Percentiles rank a stretch among this genome's conserved stretches.
Conservation (phyloP, 768 basidiomycete genomes). For the Podaxis sp. region DNA sequence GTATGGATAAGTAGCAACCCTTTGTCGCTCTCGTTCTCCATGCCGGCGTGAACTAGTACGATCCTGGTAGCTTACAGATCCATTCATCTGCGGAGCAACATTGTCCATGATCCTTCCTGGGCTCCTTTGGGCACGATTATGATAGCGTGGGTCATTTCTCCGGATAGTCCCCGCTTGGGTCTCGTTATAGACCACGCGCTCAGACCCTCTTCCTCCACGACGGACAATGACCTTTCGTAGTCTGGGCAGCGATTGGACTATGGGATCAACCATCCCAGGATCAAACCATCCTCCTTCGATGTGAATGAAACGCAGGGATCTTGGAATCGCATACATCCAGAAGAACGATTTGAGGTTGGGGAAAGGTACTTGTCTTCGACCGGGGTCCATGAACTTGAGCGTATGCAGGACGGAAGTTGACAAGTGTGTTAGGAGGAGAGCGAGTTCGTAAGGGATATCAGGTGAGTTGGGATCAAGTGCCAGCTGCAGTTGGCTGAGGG, state of each 20-base stretch:
- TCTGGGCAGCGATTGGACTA: constrained; percentile 32
- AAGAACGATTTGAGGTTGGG: constrained; percentile 48
- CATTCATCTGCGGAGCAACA: constrained; percentile 12
- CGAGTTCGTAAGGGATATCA: constrained; percentile 65
- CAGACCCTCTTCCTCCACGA: constrained; percentile 23
- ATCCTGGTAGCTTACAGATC: constrained; percentile 10
- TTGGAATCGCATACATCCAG: constrained; percentile 41
- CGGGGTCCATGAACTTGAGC: constrained; percentile 48
- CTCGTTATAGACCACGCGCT: constrained; percentile 8
- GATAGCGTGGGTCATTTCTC: not conserved
- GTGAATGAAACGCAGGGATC: constrained; percentile 36
- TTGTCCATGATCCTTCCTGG: constrained; percentile 2
- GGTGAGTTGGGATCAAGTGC: constrained; percentile 40
- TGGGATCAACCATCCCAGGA: constrained; percentile 36
- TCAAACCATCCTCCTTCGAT: constrained; percentile 52
- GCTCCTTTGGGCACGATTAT: not conserved
- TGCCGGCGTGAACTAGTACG: constrained; percentile 1
- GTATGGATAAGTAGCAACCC: constrained; percentile 8
- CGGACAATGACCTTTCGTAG: constrained; percentile 32
- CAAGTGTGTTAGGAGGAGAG: constrained; percentile 50
- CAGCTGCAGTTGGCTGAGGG: constrained; percentile 48
- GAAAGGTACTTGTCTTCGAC: constrained; percentile 37
- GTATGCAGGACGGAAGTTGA: constrained; percentile 46
- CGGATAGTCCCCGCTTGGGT: constrained; percentile 4
- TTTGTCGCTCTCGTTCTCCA: constrained; percentile 13